A percentile compares a stretch with the other conserved stretches of the same genome.
These are phyloP conservation scores for Leccinum olivaceopallidum DNA, from an alignment of 768 basidiomycete genomes.

Conservation along the genomic window DNA sequence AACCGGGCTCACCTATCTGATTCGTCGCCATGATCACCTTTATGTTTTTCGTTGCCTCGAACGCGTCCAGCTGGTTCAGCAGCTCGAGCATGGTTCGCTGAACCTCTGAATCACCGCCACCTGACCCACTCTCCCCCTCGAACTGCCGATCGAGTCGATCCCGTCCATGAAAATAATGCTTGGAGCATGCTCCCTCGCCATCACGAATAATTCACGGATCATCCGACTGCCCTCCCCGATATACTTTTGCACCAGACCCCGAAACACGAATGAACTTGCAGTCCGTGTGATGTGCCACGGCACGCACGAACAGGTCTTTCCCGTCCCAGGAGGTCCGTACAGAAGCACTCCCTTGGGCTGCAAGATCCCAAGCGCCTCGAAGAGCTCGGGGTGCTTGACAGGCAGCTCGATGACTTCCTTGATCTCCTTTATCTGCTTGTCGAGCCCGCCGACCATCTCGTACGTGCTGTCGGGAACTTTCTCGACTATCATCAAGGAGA, in stretches of 20 bases:
- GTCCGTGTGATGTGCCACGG: constrained; percentile 96
- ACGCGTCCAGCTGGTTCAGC: neutral
- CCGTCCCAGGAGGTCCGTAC: neutral
- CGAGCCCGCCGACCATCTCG: constrained; percentile 99
- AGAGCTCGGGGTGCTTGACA: constrained; percentile 96
- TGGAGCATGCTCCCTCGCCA: constrained; percentile 96
- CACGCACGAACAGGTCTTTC: constrained; percentile 38
- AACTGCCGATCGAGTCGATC: constrained; percentile 96
- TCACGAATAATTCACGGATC: constrained; percentile 96
- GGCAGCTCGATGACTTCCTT: constrained; percentile 99
- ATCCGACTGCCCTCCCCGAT: constrained; percentile 56
- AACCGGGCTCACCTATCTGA: constrained; percentile 65
- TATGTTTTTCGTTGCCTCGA: neutral
- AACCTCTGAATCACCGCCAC: constrained; percentile 86
- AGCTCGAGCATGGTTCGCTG: neutral
- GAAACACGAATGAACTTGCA: constrained; percentile 66
- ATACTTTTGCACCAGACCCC: neutral
- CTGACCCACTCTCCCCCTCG: constrained; percentile 75
- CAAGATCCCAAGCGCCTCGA: constrained; percentile 76
- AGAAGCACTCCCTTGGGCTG: neutral
- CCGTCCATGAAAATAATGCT: constrained; percentile 99
- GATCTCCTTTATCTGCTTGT: constrained; percentile 98
- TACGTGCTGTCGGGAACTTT: constrained; percentile 99
- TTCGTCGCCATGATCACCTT: constrained; percentile 31
- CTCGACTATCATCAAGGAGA: constrained; percentile 99